Base-by-base conservation (phyloP, 2,329 filamentous ascomycete species). In the Alternaria angustiovoidea region DNA sequence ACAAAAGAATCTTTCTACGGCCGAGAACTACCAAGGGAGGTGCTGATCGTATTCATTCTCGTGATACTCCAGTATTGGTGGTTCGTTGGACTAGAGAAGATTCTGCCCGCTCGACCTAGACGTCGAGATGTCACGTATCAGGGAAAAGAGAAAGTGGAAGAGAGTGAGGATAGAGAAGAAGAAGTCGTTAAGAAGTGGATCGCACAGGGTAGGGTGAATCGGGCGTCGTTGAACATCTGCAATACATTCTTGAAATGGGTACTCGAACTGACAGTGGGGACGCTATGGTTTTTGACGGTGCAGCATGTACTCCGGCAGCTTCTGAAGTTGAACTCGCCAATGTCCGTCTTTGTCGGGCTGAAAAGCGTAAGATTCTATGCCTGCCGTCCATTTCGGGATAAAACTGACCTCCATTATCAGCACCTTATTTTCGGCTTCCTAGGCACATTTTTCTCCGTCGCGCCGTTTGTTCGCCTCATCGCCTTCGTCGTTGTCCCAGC, bases 231-330 rank as follows among this genome's bases (percentile, higher is more conserved):
- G 24, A 66, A 62, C 46, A 65, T 62, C 57, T 58, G 64, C 24
- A 66, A 66, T 32, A 66, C 64, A 3, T 60, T 68, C 16, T 36
- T 66, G 12, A 68, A 68, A 57, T 66, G 61, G 65, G 34, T 62
- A 3, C 32, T 68, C 11, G 54, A 62, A 7, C 34, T 66, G 65
- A 63, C 59, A 7, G 42, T 68, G 6, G 62, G 63, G 6, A 54
- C 34, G 12, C 6, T 63, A 11, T 60, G 34, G 39, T 49, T 43
- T 24, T 24, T 34, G 11, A 51, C 53, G 4, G 49, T 56, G 6
- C 30, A 51, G 5, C 39, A 65, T 51, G 14, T 59, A 9, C 5
- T 64, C 18, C 12, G 28, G 8, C 22, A 43, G n/a, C 38, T 63
- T 8, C 44, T 66, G 14, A 57, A 41, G 38, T 28, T 57, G 5